Conservation (phyloP, 345 rosid genomes). For the Gossypium rotundifolium region DNA sequence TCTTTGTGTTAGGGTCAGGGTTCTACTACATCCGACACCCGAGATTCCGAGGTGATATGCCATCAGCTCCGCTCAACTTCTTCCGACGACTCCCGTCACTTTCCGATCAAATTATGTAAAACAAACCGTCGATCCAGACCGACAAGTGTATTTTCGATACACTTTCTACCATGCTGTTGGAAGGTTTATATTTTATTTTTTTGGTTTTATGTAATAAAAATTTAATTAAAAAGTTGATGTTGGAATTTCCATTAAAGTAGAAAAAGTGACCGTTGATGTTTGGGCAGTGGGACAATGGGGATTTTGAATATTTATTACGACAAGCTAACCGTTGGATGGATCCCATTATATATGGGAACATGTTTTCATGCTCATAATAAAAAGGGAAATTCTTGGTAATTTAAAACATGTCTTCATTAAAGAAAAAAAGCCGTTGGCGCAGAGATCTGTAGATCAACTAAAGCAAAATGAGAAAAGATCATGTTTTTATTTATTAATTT, state of each 20-base stretch:
- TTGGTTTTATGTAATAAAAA: background rate
- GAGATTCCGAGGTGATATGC: conserved; percentile 85
- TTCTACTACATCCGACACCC: conserved; percentile 85
- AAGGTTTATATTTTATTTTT: too few species aligned
- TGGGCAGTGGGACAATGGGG: background rate
- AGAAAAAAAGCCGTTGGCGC: too few species aligned
- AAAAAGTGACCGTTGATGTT: background rate
- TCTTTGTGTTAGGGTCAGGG: conserved; percentile 53
- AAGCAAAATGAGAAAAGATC: too few species aligned
- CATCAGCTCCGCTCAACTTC: conserved; percentile 62
- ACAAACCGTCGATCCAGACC: background rate
- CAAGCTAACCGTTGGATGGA: background rate
- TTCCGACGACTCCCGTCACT: conserved; percentile 86
- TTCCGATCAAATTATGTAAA: conserved; percentile 69
- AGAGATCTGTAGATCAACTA: too few species aligned
- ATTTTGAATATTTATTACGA: background rate
- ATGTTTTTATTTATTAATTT: too few species aligned
- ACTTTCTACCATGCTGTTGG: background rate
- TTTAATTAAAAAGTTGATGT: background rate
- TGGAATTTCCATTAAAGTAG: background rate
- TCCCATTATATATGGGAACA: background rate
- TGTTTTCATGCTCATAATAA: background rate
- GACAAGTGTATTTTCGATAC: background rate
- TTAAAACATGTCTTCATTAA: background rate
- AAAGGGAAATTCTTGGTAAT: background rate